Evolutionary conservation across 2,329 filamentous ascomycete species (phyloP).

Genomic region (Fusarium tupiense): DNA sequence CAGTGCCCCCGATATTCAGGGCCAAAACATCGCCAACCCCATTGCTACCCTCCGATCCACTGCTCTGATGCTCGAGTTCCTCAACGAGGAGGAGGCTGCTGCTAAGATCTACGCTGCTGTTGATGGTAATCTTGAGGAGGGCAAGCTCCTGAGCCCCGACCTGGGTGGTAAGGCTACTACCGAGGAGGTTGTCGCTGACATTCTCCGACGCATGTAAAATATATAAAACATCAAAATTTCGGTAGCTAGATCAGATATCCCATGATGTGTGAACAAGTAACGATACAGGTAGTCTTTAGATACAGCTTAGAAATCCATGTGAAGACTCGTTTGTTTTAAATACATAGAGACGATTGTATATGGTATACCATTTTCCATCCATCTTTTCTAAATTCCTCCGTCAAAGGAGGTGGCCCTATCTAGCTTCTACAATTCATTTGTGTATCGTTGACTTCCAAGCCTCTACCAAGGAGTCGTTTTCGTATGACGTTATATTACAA

Average conservation of each 20-base stretch:
- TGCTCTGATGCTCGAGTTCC: conserved; percentile 95
- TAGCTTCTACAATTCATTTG: conserved; percentile 23
- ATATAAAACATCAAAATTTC: conserved; percentile 8
- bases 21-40: conserved; percentile 91
- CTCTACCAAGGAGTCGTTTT: conserved; percentile 10
- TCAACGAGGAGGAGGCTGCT: conserved; percentile 86
- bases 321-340: conserved; percentile 9
- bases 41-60: conserved; percentile 93
- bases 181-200: conserved; percentile 85
- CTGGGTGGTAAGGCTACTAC: conserved; percentile 89
- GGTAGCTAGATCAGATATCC: conserved; percentile 4
- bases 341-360: conserved; percentile 39
- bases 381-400: conserved; percentile 15
- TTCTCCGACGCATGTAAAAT: conserved; percentile 79
- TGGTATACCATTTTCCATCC: conserved; percentile 32
- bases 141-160: conserved; percentile 84
- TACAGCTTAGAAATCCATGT: conserved; percentile 1
- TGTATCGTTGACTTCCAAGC: conserved; percentile 29
- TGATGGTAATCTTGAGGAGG: conserved; percentile 88
- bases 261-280: neutral
- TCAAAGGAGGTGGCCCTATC: neutral
- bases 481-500: conserved; percentile 43
- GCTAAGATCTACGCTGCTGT: conserved; percentile 91
- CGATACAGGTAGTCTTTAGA: neutral
- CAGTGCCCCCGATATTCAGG: conserved; percentile 94